phyloP scores from a whole-genome alignment of 345 rosid genomes.

The Salix exigua region DNA sequence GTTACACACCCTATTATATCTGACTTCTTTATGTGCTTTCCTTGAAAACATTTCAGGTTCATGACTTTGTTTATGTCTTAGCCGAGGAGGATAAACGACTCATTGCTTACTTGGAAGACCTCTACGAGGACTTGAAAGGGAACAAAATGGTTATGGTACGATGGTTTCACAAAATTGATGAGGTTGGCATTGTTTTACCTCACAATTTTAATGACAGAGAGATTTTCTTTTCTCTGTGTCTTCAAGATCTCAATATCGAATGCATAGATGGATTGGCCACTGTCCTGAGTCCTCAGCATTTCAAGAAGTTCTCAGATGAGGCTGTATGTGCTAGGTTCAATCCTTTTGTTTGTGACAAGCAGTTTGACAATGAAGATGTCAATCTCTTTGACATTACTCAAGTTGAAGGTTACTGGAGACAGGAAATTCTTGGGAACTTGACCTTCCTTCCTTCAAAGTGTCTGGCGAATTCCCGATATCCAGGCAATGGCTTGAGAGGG shows the following conservation, averaged over 20 bases:
- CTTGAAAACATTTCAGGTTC: slow-evolving; percentile 43
- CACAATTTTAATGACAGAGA: slow-evolving; percentile 62
- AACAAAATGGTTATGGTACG: slow-evolving; percentile 71
- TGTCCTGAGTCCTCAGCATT: slow-evolving; percentile 70
- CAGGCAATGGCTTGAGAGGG: slow-evolving; percentile 14
- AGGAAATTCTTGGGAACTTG: slow-evolving; percentile 47
- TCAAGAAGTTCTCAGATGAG: slow-evolving; percentile 44
- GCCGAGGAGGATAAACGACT: slow-evolving; percentile 68
- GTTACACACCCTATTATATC: not conserved
- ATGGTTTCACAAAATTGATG: slow-evolving; percentile 92
- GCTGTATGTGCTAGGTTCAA: slow-evolving; percentile 27
- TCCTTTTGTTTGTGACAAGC: slow-evolving; percentile 58
- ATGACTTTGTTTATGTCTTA: slow-evolving; percentile 68
- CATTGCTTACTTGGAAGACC: slow-evolving; percentile 77
- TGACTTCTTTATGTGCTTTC: not conserved
- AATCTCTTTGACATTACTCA: slow-evolving; percentile 65
- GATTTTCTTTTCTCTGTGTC: slow-evolving; percentile 79
- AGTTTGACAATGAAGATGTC: slow-evolving; percentile 51
- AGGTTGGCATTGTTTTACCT: slow-evolving; percentile 67
- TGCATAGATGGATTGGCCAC: slow-evolving; percentile 87
- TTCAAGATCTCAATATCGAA: slow-evolving; percentile 81
- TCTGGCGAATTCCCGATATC: slow-evolving; percentile 17
- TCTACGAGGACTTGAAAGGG: slow-evolving; percentile 70
- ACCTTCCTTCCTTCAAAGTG: slow-evolving; percentile 23
- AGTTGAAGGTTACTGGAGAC: slow-evolving; percentile 76